Evolutionary conservation across 1,284 basidiomycete species (phyloP).

Genomic region (Dichomitus squalens): DNA sequence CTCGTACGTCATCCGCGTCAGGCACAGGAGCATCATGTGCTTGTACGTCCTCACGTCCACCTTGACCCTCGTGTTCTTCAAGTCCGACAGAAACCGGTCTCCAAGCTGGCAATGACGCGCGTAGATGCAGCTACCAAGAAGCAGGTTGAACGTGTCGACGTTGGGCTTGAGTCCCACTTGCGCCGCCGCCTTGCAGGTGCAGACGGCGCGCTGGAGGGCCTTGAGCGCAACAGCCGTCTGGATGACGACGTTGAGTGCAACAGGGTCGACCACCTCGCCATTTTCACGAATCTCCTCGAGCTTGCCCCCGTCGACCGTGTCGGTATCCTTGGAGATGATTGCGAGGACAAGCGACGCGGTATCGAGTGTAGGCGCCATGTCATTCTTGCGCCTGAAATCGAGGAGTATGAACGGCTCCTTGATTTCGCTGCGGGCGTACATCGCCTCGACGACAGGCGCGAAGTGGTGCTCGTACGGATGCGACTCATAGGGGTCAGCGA

Average conservation of each 20-base stretch:
- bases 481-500: constrained; percentile 61
- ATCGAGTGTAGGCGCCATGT: constrained; percentile 45
- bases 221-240: constrained; percentile 58
- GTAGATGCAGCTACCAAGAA: constrained; percentile 65
- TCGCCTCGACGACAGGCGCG: constrained; percentile 67
- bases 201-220: constrained; percentile 78
- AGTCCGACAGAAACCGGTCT: constrained; percentile 59
- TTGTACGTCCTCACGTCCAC: constrained; percentile 67
- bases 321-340: constrained; percentile 47
- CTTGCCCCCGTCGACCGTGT: constrained; percentile 64
- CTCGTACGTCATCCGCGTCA: constrained; percentile 76
- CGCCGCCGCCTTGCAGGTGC: constrained; percentile 67
- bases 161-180: constrained; percentile 61
- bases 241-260: constrained; percentile 68
- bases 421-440: constrained; percentile 52
- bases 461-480: constrained; percentile 68
- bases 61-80: constrained; percentile 56
- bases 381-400: constrained; percentile 53
- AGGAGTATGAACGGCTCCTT: constrained; percentile 62
- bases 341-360: constrained; percentile 57
- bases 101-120: constrained; percentile 61
- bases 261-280: constrained; percentile 54
- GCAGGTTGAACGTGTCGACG: constrained; percentile 68
- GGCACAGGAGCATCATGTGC: constrained; percentile 65
- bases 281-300: constrained; percentile 63